Base-by-base conservation (phyloP, 345 rosid genomes). In the Moricandia arvensis region DNA sequence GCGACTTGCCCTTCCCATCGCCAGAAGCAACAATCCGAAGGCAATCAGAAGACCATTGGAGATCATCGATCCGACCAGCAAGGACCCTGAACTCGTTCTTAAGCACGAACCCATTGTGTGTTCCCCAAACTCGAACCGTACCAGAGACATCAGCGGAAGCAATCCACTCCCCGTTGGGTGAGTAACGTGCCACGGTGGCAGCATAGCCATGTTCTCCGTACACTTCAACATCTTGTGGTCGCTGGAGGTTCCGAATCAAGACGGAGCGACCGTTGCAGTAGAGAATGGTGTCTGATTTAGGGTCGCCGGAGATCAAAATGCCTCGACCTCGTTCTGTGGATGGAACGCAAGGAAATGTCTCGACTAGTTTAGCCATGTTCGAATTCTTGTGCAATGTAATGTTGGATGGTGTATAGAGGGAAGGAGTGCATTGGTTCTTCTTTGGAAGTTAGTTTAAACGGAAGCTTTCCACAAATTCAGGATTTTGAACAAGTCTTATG, bases 131-230 rank as follows among this genome's bases (percentile, higher is more conserved):
- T 78, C 99, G 84, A 70, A 95, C 88, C 21, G 86, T 76, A 11
- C 98, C 98, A 11, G 97, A 89, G 45, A 83, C 88, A 62, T 95
- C 98, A 16, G 93, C 98, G 4, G 98, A 95, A 67, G 98, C 98
- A 71, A 95, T 83, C 99, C 99, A 95, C 86, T 95, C 99, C 0
- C 99, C 98, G 63, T 92, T 92, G 51, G 99, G 99, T 8, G 98
- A 92, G 88, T 84, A 95, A 0, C 97, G 86, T 65, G 97, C 98
- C 27, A 92, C 91, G 58, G 96, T 95, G 74, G 85, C 96, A 15
- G 89, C 93, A 76, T 95, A 92, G 2, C 85, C 93, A 79, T 95
- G 99, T 29, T 95, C 99, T 33, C 89, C 93, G 82, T 95, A 95
- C 37, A 92, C 91, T 69, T 92, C 63, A 38, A 89, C 90, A 67